Percentiles rank a stretch among this genome's conserved stretches.
Evolutionary conservation across 257 asterid species (phyloP).

Genomic region (Dorcoceras hygrometricum): DNA sequence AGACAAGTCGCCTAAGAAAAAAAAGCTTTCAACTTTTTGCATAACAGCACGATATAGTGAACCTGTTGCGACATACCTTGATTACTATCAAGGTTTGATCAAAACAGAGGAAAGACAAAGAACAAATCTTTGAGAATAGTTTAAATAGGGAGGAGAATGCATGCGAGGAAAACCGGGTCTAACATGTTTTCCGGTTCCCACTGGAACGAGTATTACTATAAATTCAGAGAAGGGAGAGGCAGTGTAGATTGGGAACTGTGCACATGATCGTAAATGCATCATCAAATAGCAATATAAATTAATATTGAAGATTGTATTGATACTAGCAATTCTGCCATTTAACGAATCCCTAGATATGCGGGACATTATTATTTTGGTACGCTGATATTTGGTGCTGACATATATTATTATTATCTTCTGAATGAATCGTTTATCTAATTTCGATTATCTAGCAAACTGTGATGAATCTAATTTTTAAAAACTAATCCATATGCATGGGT

Average conservation of each 20-base stretch:
- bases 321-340: neutral
- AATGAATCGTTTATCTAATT: too few relatives aligned
- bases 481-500: too few relatives aligned
- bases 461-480: too few relatives aligned
- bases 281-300: neutral
- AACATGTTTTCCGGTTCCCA: conserved; percentile 1
- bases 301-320: neutral
- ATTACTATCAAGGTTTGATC: neutral
- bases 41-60: neutral
- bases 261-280: neutral
- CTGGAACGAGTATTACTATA: neutral
- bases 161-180: conserved; percentile 13
- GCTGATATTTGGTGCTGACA: too few relatives aligned
- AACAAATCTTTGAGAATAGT: conserved; percentile 1
- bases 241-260: conserved; percentile 19
- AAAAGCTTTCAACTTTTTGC: neutral
- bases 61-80: neutral
- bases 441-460: too few relatives aligned
- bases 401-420: too few relatives aligned
- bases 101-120: neutral
- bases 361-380: neutral
- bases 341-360: neutral
- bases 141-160: neutral
- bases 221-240: conserved; percentile 2
- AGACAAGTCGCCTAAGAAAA: neutral